These are phyloP conservation scores for Phytophthora foliorum DNA, from an alignment of 352 stramenopile species.

Conservation along the genomic window DNA sequence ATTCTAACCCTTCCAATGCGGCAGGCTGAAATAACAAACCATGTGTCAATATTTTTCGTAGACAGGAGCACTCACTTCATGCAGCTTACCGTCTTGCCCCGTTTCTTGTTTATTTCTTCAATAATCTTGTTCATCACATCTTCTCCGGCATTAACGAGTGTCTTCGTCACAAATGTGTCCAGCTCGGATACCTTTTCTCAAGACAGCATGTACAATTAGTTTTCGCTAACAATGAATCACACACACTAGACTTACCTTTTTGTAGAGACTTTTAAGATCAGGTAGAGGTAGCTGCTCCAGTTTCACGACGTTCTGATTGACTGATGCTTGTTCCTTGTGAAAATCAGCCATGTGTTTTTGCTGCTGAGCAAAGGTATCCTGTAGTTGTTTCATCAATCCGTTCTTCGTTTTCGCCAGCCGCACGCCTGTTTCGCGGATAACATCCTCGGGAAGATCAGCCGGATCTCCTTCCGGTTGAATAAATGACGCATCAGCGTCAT, in stretches of 20 bases:
- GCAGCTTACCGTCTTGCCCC: constrained; percentile 49
- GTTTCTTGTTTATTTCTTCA: constrained; percentile 39
- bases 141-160: constrained; percentile 69
- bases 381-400: constrained; percentile 53
- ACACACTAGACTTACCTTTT: constrained; percentile 28
- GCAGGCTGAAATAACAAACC: constrained; percentile 24
- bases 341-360: constrained; percentile 44
- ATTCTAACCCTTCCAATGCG: constrained; percentile 41
- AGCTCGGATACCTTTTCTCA: constrained; percentile 48
- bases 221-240: not conserved
- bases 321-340: constrained; percentile 33
- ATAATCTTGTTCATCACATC: constrained; percentile 81
- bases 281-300: constrained; percentile 27
- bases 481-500: constrained; percentile 74
- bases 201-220: constrained; percentile 1
- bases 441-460: constrained; percentile 78
- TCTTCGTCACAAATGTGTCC: constrained; percentile 52
- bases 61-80: not conserved
- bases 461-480: constrained; percentile 90
- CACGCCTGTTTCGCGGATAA: constrained; percentile 68
- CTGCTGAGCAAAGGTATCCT: constrained; percentile 35
- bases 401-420: constrained; percentile 41
- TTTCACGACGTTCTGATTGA: constrained; percentile 37
- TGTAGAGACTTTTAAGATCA: constrained; percentile 42
- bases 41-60: not conserved